phyloP scores from a whole-genome alignment of 148 eudicot genomes.

The Rhododendron molle region DNA sequence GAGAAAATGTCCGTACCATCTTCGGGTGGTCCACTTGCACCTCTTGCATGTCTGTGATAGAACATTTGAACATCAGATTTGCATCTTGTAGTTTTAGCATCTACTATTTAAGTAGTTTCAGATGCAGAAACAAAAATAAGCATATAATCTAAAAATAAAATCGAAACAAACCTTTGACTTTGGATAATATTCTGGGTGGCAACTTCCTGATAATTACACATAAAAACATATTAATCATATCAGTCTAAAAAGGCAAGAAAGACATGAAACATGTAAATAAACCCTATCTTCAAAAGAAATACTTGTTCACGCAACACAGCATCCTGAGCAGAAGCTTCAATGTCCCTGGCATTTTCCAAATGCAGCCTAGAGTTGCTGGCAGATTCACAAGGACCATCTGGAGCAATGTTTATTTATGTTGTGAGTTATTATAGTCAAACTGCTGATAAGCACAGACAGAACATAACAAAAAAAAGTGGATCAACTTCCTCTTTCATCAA shows the following conservation, averaged over 20 bases:
- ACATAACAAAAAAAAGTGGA: constrained; percentile 8
- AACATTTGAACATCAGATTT: constrained; percentile 19
- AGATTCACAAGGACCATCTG: constrained; percentile 20
- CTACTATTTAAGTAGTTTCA: not conserved
- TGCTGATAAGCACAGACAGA: not conserved
- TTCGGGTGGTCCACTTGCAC: constrained; percentile 51
- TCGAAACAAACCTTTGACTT: constrained; percentile 61
- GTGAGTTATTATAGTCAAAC: not conserved
- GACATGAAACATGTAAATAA: not conserved
- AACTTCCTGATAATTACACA: constrained; percentile 54
- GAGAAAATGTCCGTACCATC: constrained; percentile 60
- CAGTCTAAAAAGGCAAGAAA: constrained; percentile 8
- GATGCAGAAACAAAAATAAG: not conserved
- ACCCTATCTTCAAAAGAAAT: constrained; percentile 15
- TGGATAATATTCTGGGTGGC: constrained; percentile 65
- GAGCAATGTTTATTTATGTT: not conserved
- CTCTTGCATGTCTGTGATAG: constrained; percentile 55
- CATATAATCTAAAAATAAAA: not conserved
- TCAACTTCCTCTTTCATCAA: constrained; percentile 5
- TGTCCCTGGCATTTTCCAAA: constrained; percentile 26
- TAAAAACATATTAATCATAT: constrained; percentile 18
- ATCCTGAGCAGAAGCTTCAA: constrained; percentile 77
- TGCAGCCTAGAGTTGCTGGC: constrained; percentile 27
- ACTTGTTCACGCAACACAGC: constrained; percentile 93
- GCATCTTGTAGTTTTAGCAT: constrained; percentile 12